phyloP scores from a whole-genome alignment of 2,329 filamentous ascomycete genomes.

The Xenoacremonium recifei region DNA sequence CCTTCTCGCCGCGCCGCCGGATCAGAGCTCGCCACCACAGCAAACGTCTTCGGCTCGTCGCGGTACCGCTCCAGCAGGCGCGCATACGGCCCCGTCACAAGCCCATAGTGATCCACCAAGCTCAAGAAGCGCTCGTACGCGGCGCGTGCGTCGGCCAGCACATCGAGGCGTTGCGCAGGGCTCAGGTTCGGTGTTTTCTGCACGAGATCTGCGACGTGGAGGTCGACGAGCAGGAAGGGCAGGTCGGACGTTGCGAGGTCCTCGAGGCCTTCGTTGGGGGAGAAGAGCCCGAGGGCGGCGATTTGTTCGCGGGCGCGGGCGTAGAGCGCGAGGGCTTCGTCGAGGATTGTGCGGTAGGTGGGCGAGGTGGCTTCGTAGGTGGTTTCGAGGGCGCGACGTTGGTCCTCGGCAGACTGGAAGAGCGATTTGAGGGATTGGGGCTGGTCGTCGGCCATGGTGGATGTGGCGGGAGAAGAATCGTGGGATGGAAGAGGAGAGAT shows the following conservation, averaged over 20 bases:
- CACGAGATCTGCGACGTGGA: slow-evolving; percentile 75
- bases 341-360: slow-evolving; percentile 66
- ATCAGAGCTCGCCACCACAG: slow-evolving; percentile 61
- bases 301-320: slow-evolving; percentile 70
- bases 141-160: slow-evolving; percentile 62
- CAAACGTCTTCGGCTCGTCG: slow-evolving; percentile 71
- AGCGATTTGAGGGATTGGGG: slow-evolving; percentile 49
- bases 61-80: slow-evolving; percentile 71
- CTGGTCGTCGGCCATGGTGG: slow-evolving; percentile 36
- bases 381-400: slow-evolving; percentile 58
- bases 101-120: slow-evolving; percentile 73
- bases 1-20: slow-evolving; percentile 70
- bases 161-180: slow-evolving; percentile 56
- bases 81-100: slow-evolving; percentile 64
- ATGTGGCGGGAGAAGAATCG: slow-evolving; percentile 3
- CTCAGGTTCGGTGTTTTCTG: slow-evolving; percentile 60
- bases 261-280: slow-evolving; percentile 82
- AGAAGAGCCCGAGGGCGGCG: slow-evolving; percentile 77
- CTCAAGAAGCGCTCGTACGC: slow-evolving; percentile 79
- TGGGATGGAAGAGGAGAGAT: background rate
- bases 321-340: slow-evolving; percentile 67
- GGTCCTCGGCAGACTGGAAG: slow-evolving; percentile 50
- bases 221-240: slow-evolving; percentile 78
- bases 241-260: slow-evolving; percentile 84
- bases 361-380: slow-evolving; percentile 64